phyloP scores from a whole-genome alignment of 352 stramenopile genomes.

The Peronospora destructor region DNA sequence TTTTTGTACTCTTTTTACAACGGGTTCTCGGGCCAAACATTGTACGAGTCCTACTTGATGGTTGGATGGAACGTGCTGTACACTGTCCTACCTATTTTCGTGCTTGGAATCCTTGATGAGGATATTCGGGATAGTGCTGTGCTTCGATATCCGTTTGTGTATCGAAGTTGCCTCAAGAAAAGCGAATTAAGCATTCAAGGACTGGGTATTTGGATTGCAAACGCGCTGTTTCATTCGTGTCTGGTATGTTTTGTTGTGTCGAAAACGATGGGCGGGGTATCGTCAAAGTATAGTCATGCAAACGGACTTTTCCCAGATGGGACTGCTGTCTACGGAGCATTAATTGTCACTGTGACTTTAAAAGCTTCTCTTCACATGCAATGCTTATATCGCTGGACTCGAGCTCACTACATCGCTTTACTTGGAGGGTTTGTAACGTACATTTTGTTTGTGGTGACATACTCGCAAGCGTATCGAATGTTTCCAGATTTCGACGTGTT shows the following conservation, averaged over 20 bases:
- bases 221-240: conserved; percentile 64
- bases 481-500: conserved; percentile 68
- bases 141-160: conserved; percentile 72
- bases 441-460: conserved; percentile 60
- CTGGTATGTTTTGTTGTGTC: conserved; percentile 68
- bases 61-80: conserved; percentile 95
- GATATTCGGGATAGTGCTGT: conserved; percentile 72
- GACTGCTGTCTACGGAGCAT: conserved; percentile 66
- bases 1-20: conserved; percentile 85
- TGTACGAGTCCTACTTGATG: conserved; percentile 86
- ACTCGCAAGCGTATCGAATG: conserved; percentile 59
- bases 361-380: conserved; percentile 73
- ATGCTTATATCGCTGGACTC: conserved; percentile 65
- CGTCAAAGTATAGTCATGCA: conserved; percentile 33
- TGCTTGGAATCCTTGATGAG: conserved; percentile 78
- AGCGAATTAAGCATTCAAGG: conserved; percentile 56
- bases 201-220: conserved; percentile 62
- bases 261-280: conserved; percentile 33
- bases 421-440: conserved; percentile 56
- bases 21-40: conserved; percentile 87
- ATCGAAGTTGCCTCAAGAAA: conserved; percentile 55
- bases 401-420: conserved; percentile 64
- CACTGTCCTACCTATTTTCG: conserved; percentile 90
- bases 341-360: conserved; percentile 74
- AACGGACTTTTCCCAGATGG: conserved; percentile 71